Evolutionary conservation across 768 basidiomycete species (phyloP).

Genomic region (Strobilomyces dryophilus): DNA sequence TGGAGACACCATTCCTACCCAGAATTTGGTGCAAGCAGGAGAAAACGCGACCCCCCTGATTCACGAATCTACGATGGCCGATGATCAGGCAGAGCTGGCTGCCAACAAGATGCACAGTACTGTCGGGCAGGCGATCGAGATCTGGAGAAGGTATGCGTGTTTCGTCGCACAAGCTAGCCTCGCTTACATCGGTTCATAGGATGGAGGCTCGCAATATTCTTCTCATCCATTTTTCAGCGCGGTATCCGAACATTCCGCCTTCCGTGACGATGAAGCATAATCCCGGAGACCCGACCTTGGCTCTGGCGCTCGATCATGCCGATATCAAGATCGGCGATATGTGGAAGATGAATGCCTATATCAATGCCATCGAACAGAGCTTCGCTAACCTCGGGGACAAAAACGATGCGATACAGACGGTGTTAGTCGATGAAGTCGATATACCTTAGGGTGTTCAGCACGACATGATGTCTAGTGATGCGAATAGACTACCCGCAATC

Average conservation of each 20-base stretch:
- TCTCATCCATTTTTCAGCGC: conserved; percentile 94
- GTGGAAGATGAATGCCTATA: conserved; percentile 82
- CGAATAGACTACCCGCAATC: conserved; percentile 47
- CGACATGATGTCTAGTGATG: conserved; percentile 7
- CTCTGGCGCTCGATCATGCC: conserved; percentile 79
- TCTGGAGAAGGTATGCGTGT: conserved; percentile 59
- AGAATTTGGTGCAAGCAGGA: conserved; percentile 62
- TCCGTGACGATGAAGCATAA: conserved; percentile 24
- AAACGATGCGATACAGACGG: conserved; percentile 12
- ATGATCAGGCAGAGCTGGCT: conserved; percentile 76
- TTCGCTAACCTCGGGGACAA: conserved; percentile 42
- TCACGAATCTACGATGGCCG: conserved; percentile 91
- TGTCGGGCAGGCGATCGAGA: conserved; percentile 78
- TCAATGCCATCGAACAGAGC: conserved; percentile 63
- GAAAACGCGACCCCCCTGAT: conserved; percentile 74
- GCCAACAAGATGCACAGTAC: conserved; percentile 82
- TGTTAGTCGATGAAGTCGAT: conserved; percentile 8
- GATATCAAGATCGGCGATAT: conserved; percentile 73
- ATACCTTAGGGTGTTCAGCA: conserved; percentile 10
- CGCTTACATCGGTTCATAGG: conserved; percentile 34
- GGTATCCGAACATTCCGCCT: conserved; percentile 83
- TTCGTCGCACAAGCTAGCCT: neutral
- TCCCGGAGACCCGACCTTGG: conserved; percentile 46
- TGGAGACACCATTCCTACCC: conserved; percentile 81
- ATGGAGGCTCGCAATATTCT: conserved; percentile 84